A percentile compares a stretch with the other conserved stretches of the same genome.
These are phyloP conservation scores for Gliomastix tumulicola DNA, from an alignment of 2,329 filamentous ascomycete species.

Conservation along the genomic window DNA sequence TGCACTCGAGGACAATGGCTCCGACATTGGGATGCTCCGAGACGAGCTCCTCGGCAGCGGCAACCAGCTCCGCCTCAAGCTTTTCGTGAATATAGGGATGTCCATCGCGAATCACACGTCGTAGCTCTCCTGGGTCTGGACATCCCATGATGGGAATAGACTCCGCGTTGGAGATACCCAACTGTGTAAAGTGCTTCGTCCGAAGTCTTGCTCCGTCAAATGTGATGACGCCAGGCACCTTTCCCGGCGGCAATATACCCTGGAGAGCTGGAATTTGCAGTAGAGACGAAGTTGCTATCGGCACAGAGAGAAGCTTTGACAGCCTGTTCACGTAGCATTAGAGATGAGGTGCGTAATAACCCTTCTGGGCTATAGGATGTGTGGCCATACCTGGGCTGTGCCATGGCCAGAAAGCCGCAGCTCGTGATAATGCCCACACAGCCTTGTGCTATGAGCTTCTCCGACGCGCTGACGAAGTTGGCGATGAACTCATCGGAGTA, in stretches of 20 bases:
- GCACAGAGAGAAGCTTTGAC: constrained; percentile 21
- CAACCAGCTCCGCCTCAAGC: constrained; percentile 13
- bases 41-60: constrained; percentile 7
- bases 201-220: constrained; percentile 17
- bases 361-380: not conserved
- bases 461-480: constrained; percentile 22
- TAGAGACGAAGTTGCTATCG: constrained; percentile 25
- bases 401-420: constrained; percentile 29
- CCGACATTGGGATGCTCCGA: constrained; percentile 10
- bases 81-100: constrained; percentile 9
- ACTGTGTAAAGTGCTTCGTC: constrained; percentile 9
- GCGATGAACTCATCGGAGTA: constrained; percentile 24
- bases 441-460: constrained; percentile 20
- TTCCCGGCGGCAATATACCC: constrained; percentile 12
- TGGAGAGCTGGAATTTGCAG: constrained; percentile 23
- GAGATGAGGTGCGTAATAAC: not conserved
- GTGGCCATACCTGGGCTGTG: constrained; percentile 16
- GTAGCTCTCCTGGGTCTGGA: constrained; percentile 11
- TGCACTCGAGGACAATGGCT: constrained; percentile 21
- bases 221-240: constrained; percentile 21
- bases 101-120: constrained; percentile 9
- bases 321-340: constrained; percentile 9
- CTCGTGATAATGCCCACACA: constrained; percentile 28
- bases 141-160: constrained; percentile 12
- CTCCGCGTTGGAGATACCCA: constrained; percentile 11